Percentiles rank a stretch among this genome's conserved stretches.
phyloP scores from a whole-genome alignment of 352 stramenopile species.

The Phytopythium montanum region DNA sequence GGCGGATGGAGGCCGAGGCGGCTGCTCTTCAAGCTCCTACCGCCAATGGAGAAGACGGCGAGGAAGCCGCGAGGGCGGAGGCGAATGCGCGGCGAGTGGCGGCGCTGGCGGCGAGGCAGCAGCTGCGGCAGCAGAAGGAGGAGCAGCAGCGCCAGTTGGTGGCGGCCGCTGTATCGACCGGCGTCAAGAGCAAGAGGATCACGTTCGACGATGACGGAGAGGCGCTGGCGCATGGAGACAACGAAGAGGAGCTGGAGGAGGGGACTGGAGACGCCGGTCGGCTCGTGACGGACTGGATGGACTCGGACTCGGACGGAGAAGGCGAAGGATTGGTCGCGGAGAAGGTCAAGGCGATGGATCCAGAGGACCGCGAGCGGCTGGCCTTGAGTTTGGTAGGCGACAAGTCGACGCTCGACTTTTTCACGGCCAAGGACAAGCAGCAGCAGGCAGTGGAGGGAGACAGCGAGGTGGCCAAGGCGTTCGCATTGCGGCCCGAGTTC shows the following conservation, averaged over 20 bases:
- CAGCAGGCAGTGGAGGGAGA: conserved; percentile 12
- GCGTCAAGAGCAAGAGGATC: conserved; percentile 52
- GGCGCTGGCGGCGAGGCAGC: conserved; percentile 41
- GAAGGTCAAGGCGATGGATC: conserved; percentile 9
- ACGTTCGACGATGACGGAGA: conserved; percentile 72
- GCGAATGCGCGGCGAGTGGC: conserved; percentile 47
- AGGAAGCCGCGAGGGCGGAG: conserved; percentile 21
- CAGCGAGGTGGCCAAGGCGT: conserved; percentile 26
- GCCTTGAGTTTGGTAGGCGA: background rate
- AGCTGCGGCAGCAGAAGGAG: conserved; percentile 28
- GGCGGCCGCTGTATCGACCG: conserved; percentile 17
- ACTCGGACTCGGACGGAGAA: conserved; percentile 45
- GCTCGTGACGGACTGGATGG: conserved; percentile 44
- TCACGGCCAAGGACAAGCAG: conserved; percentile 20
- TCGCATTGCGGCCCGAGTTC: conserved; percentile 72
- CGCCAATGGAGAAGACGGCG: background rate
- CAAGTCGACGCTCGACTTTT: conserved; percentile 44
- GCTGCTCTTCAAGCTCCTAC: background rate
- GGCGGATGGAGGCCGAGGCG: conserved; percentile 18
- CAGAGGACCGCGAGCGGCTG: conserved; percentile 8
- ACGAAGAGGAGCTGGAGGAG: conserved; percentile 8
- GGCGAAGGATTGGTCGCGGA: conserved; percentile 14
- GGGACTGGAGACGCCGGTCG: conserved; percentile 7
- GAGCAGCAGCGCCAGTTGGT: conserved; percentile 27
- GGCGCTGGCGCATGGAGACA: conserved; percentile 30